Evolutionary conservation across 1,139 yeast genomes (phyloP), one percentile per base, ranked within the genome.

Genomic region (Pneumocystis canis): DNA sequence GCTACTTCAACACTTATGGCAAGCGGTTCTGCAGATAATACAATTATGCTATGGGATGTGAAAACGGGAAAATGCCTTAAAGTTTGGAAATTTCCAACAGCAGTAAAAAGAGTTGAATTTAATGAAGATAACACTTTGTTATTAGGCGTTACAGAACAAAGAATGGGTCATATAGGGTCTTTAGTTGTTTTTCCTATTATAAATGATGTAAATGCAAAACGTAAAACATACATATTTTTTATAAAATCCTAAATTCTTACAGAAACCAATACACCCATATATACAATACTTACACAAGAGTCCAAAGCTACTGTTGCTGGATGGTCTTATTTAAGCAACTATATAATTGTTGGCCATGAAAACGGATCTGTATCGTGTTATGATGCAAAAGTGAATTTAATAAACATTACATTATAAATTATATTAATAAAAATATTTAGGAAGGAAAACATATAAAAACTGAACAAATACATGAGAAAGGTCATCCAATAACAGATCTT

Each of bases 1-100:
- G 54, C 65, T 79, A 80, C 72, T 76, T 66, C 94, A 31, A 78
- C 80, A 58, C 81, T 82, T 68, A 84, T 89, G 69, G 84, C 85
- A 65, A 90, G 98, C 4, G 97, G 96, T 56, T 84, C 95, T 68
- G 96, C 96, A 65, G 99, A 92, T 73, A 83, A 86, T 74, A 80
- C 87, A 63, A 83, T 88, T 69, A 87, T 87, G 70, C 80, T 92
- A 68, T 92, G 97, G 97, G 80, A 81, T 68, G 87, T 87, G 33
- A 79, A 80, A 71, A 85, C 84, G 63, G 99, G 98, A 62, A 80
- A 84, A 71, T 82, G 85, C 71, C 79, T 89, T 47, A 82, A 78
- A 75, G 83, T 87, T 54, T 89, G 92, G 87, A 80, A 80, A 62
- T 79, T 85, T 67, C 83, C 84, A 66, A 85, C 96, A 58, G 95